Evolutionary conservation across 148 eudicot species (phyloP), one percentile per base, ranked within the genome.

Genomic region (Suaeda aralocaspica): DNA sequence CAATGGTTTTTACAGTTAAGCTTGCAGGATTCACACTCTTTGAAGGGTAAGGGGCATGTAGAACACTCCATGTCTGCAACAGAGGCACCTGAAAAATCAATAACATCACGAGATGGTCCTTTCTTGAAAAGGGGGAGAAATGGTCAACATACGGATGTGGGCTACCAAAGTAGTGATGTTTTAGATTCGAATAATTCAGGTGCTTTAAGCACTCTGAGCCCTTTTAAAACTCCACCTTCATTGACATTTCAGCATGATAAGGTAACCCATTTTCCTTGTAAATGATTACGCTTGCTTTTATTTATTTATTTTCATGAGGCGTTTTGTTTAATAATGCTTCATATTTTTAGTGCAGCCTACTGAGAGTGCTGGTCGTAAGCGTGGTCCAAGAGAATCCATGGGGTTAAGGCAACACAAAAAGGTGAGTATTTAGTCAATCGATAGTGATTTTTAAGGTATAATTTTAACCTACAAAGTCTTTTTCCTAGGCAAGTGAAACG

Each of bases 181-280:
- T 45, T 41, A 41, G 76, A 76, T 48, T 76, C 62, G 34, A 61
- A 70, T 59, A 72, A 69, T 41, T 69, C 76, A 69, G 82, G 67
- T 45, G 67, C 67, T 59, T 44, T 55, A 12, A 59, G 73, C 72
- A 67, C 68, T 57, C 95, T 82, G 74, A 91, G 92, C 74, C 91
- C 97, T 69, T 94, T 84, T 58, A 76, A 65, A 67, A 91, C 99
- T 70, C 99, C 99, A 63, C 96, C 93, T 48, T 91, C 97, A 64
- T 79, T 92, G 56, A 71, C 96, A 29, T 84, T 83, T 75, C 71
- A 78, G 80, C 83, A 77, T 79, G 85, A 84, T 58, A 89, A 85
- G 96, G 99, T 94, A 81, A 57, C 73, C 31, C 49, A 19, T 64
- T 45, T 49, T 67, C 31, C 16, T 14, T 29, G 15, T 7, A 10